Percentiles rank a stretch among this genome's conserved stretches.
Evolutionary conservation across 2,329 filamentous ascomycete genomes (phyloP).

Genomic region (Tolypocladium ovalisporum): DNA sequence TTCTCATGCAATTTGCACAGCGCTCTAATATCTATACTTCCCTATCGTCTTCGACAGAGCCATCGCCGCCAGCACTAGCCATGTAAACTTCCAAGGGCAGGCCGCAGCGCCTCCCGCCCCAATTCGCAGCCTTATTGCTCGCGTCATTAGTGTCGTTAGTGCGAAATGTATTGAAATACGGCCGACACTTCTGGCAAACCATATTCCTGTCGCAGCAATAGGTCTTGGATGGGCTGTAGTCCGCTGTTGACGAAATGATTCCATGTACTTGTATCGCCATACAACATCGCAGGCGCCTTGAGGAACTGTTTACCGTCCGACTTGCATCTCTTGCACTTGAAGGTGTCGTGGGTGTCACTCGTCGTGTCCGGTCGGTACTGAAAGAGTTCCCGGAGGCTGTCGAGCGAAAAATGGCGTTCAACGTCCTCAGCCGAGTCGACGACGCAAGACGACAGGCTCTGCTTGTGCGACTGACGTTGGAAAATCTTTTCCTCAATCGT

Average conservation of each 20-base stretch:
- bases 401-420: conserved; percentile 88
- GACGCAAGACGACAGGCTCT: conserved; percentile 89
- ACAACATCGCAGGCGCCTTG: conserved; percentile 90
- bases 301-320: conserved; percentile 77
- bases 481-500: conserved; percentile 99
- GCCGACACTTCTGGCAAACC: conserved; percentile 74
- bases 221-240: conserved; percentile 76
- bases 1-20: neutral
- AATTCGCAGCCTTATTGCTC: neutral
- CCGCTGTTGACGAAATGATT: conserved; percentile 88
- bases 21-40: too few relatives aligned
- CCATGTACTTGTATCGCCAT: conserved; percentile 98
- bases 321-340: conserved; percentile 94
- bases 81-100: neutral
- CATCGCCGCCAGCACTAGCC: neutral
- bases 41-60: neutral
- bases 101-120: neutral
- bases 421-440: conserved; percentile 96
- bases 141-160: conserved; percentile 30
- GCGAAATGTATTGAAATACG: conserved; percentile 98
- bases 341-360: conserved; percentile 95
- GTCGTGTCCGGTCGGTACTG: conserved; percentile 77
- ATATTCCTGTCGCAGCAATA: conserved; percentile 78
- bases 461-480: conserved; percentile 95
- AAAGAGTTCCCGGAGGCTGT: conserved; percentile 85